Conservation (phyloP, 176 grass and related monocot genomes). For the Ampelocalamus luodianensis region DNA sequence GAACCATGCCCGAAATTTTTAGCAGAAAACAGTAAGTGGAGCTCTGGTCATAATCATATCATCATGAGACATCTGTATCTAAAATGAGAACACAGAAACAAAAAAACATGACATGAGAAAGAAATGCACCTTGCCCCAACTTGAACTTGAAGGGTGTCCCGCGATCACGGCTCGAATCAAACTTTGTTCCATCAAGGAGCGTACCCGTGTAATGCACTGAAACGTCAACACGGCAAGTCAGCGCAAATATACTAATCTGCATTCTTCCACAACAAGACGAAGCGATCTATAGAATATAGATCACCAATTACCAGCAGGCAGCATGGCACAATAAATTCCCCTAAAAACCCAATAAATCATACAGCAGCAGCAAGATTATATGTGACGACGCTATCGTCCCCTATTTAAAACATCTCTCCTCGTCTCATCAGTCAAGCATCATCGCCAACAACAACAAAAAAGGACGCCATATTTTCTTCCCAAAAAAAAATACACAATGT, state of each 20-base stretch:
- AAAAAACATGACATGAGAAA: background rate
- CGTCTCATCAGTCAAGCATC: background rate
- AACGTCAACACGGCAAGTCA: constrained; percentile 37
- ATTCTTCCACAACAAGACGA: background rate
- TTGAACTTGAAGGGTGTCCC: constrained; percentile 89
- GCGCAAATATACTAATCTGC: background rate
- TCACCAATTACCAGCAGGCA: background rate
- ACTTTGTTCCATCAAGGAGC: constrained; percentile 96
- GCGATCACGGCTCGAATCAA: constrained; percentile 91
- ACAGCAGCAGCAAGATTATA: background rate
- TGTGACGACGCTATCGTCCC: background rate
- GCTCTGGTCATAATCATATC: background rate
- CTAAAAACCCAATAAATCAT: background rate
- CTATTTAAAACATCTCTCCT: background rate
- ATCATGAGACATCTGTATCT: background rate
- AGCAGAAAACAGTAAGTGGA: background rate
- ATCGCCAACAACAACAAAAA: background rate
- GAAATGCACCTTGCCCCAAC: constrained; percentile 82
- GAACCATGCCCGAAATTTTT: background rate
- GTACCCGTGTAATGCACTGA: constrained; percentile 98
- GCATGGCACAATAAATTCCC: background rate
- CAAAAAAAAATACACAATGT: background rate
- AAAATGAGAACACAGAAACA: constrained; percentile 9
- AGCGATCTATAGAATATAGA: background rate
- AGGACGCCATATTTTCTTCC: background rate